Percentiles rank a stretch among this genome's conserved stretches.
Evolutionary conservation across 768 basidiomycete species (phyloP).

Genomic region (Melanogaster broomeanus): DNA sequence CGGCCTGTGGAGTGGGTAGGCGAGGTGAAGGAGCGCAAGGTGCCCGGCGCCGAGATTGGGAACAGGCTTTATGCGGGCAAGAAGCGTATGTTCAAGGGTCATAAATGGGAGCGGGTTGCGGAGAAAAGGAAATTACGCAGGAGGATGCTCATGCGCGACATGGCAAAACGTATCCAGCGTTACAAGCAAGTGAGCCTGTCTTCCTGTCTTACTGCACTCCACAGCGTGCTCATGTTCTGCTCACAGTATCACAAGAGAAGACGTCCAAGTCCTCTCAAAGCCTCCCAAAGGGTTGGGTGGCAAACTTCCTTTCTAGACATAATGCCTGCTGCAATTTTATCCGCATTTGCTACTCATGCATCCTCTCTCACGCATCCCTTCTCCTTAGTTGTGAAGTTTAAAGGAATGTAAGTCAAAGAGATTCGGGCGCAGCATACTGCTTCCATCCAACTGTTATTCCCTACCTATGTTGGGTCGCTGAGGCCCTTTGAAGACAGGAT

Average conservation of each 20-base stretch:
- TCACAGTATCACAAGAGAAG: slow-evolving; percentile 36
- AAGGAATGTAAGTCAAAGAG: too few relatives aligned
- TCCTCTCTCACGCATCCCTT: not conserved
- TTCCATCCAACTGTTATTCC: too few relatives aligned
- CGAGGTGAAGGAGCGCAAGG: slow-evolving; percentile 38
- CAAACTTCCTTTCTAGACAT: slow-evolving; percentile 60
- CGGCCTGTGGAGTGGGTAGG: slow-evolving; percentile 44
- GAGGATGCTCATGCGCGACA: slow-evolving; percentile 63
- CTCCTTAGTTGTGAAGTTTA: too few relatives aligned
- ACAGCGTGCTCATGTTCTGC: slow-evolving; percentile 1
- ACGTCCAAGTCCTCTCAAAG: slow-evolving; percentile 60
- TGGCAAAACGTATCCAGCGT: slow-evolving; percentile 62
- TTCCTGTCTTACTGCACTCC: not conserved
- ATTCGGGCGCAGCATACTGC: too few relatives aligned
- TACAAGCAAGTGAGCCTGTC: slow-evolving; percentile 60
- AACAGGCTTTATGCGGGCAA: slow-evolving; percentile 70
- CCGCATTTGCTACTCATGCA: slow-evolving; percentile 2
- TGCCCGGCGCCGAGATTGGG: slow-evolving; percentile 55
- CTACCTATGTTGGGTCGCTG: too few relatives aligned
- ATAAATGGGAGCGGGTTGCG: slow-evolving; percentile 74
- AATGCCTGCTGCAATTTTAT: slow-evolving; percentile 5
- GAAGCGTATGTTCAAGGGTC: slow-evolving; percentile 93
- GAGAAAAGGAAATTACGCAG: slow-evolving; percentile 48
- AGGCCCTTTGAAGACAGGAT: too few relatives aligned
- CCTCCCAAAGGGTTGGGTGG: slow-evolving; percentile 46